Base-by-base conservation (phyloP, 2,329 filamentous ascomycete genomes). In the Helminthosporium solani region DNA sequence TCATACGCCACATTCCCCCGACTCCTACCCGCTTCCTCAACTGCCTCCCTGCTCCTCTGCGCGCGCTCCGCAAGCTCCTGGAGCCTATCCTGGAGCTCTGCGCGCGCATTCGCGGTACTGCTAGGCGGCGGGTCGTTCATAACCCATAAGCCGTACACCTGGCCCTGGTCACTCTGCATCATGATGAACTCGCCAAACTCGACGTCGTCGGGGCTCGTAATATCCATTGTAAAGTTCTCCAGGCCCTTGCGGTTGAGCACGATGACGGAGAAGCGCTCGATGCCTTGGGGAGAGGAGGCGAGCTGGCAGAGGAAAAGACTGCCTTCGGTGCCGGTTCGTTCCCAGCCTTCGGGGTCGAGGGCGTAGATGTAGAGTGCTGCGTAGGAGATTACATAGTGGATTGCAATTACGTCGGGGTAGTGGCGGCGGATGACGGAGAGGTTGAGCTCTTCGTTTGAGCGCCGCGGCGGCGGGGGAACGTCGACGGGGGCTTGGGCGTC, bases 401-500 rank as follows among this genome's bases (percentile, higher is more conserved):
- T 90, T 42, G 78, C 75, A 47, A 77, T 76, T 54, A 96, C 83
- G 47, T 82, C 79, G 25, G 90, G 87, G 47, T 89, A 82, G 73
- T 96, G 88, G 56, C 90, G 87, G 48, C 81, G 84, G 28, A 97
- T 79, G 31, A 96, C 92, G 39, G 83, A 78, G 55, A 95, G 79
- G 75, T 97, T 97, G 63, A 97, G 84, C 57, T 95, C 86, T 44
- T 86, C 87, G 70, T 91, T 94, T 52, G 86, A 85, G 54, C 88
- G 85, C 28, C 73, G 68, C 43, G 76, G 75, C 33, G 76, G 75
- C 21, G 70, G 67, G 20, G 71, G 68, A 39, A 68, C 56, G 19
- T 68, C 60, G 53, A 68, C 57, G 40, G 70, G 66, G 43, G 64
- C 56, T 45, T 67, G 63, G 12, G 67, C 69, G 60, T 79, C 76